These are phyloP conservation scores for Petunia secreta DNA, from an alignment of 257 asterid species.

Conservation along the genomic window DNA sequence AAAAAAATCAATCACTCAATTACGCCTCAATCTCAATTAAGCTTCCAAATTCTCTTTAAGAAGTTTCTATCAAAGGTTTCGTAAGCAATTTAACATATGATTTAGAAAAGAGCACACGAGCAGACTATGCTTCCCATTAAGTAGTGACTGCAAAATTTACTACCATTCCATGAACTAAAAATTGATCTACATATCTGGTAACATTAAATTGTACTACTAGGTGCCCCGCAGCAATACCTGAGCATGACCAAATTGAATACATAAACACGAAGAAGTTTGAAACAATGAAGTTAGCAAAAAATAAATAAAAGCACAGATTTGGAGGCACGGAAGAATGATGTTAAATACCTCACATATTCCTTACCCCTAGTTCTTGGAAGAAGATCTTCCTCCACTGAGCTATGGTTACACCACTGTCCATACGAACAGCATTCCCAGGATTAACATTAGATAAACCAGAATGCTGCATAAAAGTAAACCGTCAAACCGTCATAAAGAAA, in stretches of 20 bases:
- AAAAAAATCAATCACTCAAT: neutral
- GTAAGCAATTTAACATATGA: constrained; percentile 6
- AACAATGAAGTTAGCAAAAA: constrained; percentile 2
- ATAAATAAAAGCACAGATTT: neutral
- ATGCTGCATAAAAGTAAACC: constrained; percentile 51
- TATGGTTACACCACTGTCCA: constrained; percentile 59
- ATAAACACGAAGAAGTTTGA: neutral
- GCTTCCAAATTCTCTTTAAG: neutral
- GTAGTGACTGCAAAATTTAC: neutral
- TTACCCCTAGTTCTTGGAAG: constrained; percentile 53
- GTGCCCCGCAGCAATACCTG: neutral
- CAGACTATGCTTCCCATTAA: neutral
- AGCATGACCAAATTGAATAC: neutral
- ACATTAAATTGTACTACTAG: neutral
- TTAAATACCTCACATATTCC: constrained; percentile 26
- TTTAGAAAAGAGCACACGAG: neutral
- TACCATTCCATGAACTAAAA: constrained; percentile 8
- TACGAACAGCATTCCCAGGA: constrained; percentile 57
- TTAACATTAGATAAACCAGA: constrained; percentile 55
- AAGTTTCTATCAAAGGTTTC: neutral
- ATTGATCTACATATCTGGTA: neutral
- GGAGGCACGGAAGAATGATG: constrained; percentile 19
- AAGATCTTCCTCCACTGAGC: constrained; percentile 60
- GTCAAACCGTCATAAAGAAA: constrained; percentile 18
- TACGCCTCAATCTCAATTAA: neutral